These are phyloP conservation scores for Rosa chinensis DNA, from an alignment of 306 rosid species.

Conservation along the genomic window DNA sequence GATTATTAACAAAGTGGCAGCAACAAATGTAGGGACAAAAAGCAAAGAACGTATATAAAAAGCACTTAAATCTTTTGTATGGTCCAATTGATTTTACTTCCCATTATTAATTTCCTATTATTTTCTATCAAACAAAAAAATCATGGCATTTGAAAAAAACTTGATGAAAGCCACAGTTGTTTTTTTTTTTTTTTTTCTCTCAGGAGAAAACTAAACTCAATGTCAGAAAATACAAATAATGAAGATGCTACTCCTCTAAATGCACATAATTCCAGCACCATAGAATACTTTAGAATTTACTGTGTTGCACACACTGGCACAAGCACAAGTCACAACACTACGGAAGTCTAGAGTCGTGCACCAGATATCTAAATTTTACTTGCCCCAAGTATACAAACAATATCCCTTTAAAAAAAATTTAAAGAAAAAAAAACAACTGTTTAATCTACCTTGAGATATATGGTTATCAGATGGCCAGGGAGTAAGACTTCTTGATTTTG, in stretches of 20 bases:
- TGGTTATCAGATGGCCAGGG: constrained; percentile 88
- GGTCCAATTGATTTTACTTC: background rate
- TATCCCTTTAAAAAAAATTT: background rate
- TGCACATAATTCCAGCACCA: background rate
- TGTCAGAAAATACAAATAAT: background rate
- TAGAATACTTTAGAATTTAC: background rate
- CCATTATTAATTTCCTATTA: background rate
- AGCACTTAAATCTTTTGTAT: background rate
- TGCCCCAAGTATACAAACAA: background rate
- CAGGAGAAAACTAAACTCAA: background rate
- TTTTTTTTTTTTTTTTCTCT: background rate
- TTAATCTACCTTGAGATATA: constrained; percentile 79
- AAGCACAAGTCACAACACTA: background rate
- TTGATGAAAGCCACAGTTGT: background rate
- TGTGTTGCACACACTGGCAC: background rate
- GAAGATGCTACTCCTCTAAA: background rate
- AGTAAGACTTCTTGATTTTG: constrained; percentile 93
- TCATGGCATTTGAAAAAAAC: background rate
- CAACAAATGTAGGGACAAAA: background rate
- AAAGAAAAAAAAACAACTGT: background rate
- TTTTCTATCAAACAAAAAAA: background rate
- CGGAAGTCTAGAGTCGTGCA: background rate
- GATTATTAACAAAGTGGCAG: background rate
- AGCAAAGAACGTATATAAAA: background rate
- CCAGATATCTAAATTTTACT: background rate